Evolutionary conservation across 805 yeast genomes (phyloP), one percentile per base, ranked within the genome.

Genomic region (Cyberlindnera petersonii): DNA sequence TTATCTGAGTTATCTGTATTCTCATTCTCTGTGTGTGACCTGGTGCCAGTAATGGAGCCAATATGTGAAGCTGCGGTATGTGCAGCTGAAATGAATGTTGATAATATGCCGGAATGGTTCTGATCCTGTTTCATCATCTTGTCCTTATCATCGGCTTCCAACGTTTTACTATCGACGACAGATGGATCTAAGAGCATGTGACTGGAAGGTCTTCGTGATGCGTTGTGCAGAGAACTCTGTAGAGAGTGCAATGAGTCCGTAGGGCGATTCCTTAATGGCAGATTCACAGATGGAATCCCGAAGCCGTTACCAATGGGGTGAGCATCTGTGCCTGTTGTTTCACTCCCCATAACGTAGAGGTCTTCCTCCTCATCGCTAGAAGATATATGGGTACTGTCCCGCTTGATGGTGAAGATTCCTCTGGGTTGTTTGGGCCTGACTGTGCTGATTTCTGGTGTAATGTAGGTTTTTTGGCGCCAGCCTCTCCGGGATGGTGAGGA

Each of bases 11-110:
- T 13, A 19, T 33, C 21, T 11, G 22, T 18, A 11, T 38, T 33
- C 21, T 26, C 26, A 15, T 17, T 7, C 15, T 32, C 35, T 13
- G 27, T 23, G 22, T 8, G 33, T 15, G 24, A 13, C 26, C 30
- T 29, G 1, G 43, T 11, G 6, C 44, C 31, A 1, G 50, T 31
- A 9, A 50, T 46, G 17, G 51, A 35, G 4, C 48, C 43, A 14
- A 50, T 23, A 18, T 44, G 46, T 1, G 43, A 20, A 7, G 72
- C 71, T 2, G 74, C 76, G 38, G 60, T 68, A 43, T 70, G 75
- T 5, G 77, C 77, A 10, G 71, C 72, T 14, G 66, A 61, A 29
- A 74, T 42, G 16, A 74, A 50, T 1, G 76, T 55, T 1, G 74
- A 66, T 1, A 74, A 48, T 11, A 74, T 46, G 2, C 77, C 74